Conservation (phyloP, 1,284 basidiomycete species). For the Cutaneotrichosporon sp. region DNA sequence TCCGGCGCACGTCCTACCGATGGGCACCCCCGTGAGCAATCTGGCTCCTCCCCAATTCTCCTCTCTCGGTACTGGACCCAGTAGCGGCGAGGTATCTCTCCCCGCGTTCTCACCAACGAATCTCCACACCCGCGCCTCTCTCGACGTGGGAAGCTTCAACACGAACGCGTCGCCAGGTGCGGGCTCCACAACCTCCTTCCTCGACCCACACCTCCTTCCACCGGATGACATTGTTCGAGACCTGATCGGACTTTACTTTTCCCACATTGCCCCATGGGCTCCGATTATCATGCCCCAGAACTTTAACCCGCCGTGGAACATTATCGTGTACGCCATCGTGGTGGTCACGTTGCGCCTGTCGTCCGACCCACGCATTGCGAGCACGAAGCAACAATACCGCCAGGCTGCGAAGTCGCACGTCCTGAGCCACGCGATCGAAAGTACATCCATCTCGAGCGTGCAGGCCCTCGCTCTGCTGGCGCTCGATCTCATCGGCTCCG, state of each 20-base stretch:
- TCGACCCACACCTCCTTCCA: conserved; percentile 42
- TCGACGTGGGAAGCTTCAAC: conserved; percentile 25
- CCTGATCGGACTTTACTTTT: conserved; percentile 41
- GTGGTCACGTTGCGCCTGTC: conserved; percentile 44
- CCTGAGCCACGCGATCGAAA: conserved; percentile 45
- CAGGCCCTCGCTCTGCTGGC: conserved; percentile 47
- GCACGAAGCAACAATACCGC: conserved; percentile 29
- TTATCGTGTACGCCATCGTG: conserved; percentile 47
- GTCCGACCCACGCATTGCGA: conserved; percentile 32
- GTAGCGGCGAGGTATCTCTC: no score
- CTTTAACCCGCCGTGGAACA: conserved; percentile 40
- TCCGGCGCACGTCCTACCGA: background rate
- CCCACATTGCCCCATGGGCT: conserved; percentile 46
- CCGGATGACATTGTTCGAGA: conserved; percentile 46
- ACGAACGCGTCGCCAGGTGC: conserved; percentile 27
- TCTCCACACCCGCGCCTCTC: conserved; percentile 3
- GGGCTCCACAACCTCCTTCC: conserved; percentile 29
- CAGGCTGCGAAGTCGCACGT: conserved; percentile 45
- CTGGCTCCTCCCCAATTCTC: background rate
- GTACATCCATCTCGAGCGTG: conserved; percentile 41
- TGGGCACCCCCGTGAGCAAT: background rate
- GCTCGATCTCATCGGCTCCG: conserved; percentile 46
- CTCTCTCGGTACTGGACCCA: no score
- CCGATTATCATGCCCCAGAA: conserved; percentile 39
- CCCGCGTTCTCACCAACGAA: conserved; percentile 8